Evolutionary conservation across 2,329 filamentous ascomycete genomes (phyloP), one percentile per base, ranked within the genome.

Genomic region (Capronia americana): DNA sequence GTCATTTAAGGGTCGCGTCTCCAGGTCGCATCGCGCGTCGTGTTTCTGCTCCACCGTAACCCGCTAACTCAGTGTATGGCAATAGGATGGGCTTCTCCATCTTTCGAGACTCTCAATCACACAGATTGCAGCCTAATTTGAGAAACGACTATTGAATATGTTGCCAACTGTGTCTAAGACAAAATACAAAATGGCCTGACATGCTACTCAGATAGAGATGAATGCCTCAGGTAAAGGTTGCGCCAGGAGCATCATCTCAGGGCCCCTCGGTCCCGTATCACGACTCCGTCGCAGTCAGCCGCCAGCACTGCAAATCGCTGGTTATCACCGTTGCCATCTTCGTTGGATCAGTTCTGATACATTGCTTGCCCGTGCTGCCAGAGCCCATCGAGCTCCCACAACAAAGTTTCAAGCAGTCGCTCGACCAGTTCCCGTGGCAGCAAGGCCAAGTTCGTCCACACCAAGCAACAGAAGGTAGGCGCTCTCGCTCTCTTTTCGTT

Each of bases 1-100:
- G 58, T 61, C 58, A 59, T 59, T 59, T 51, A 54, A 34, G 24
- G 17, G 28, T 30, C 53, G 53, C 53, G 53, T 55, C 38, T 44
- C 17, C 11, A 12, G 11, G 24, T 7, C 57, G 11, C 41, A 28
- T 34, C 58, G 48, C 30, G 46, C 38, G 26, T 41, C 30, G 5
- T 24, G 32, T 38, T 26, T 44, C 44, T 28, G 41, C 46, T 54
- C 58, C 48, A 34, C 58, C 48, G 44, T 51, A 30, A 12, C 46
- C 4, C 3, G 3, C 20, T 24, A 20, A 11, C 2, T 11, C 30
- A n/a, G 48, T 4, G 26, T 26, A 20, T 26, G 48, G 11, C 44
- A n/a, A n/a, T 14, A 17, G 8, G n/a, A n/a, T 5, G 5, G 14
- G 17, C 20, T 46, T 46, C 44, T 20, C 17, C 51, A 32, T 55